A percentile compares a stretch with the other conserved stretches of the same genome.
phyloP scores from a whole-genome alignment of 345 rosid genomes.

The Eucalyptus lansdowneana region DNA sequence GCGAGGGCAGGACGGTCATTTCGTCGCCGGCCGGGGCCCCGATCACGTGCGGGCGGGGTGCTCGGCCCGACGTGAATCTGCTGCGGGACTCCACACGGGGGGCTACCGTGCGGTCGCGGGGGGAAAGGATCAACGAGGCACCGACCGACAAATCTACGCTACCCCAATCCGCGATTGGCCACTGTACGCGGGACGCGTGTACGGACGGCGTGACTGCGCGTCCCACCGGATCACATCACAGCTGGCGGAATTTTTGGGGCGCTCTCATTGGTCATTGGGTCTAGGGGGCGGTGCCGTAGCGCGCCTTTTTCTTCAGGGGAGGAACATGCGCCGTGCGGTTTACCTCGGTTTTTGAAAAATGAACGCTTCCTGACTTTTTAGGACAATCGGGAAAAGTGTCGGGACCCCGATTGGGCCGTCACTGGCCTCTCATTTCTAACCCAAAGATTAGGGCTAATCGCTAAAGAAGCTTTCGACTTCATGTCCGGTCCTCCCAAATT shows the following conservation, averaged over 20 bases:
- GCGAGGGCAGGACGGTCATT: not conserved
- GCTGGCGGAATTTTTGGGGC: not conserved
- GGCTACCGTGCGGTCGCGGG: not conserved
- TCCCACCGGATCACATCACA: not conserved
- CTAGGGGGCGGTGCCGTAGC: not conserved
- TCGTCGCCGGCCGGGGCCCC: not conserved
- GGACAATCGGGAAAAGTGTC: not conserved
- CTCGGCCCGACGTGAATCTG: accelerated
- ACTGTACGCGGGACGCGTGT: not conserved
- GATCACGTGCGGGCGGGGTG: not conserved
- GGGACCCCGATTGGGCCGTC: not conserved
- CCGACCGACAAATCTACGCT: not conserved
- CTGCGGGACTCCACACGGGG: not conserved
- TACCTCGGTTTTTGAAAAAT: not conserved
- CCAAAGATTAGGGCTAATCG: not conserved
- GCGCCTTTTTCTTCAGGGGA: not conserved
- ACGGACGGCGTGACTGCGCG: not conserved
- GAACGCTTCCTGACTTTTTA: not conserved
- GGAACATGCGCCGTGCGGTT: not conserved
- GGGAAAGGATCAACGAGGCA: too few relatives aligned
- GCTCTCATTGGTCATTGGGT: not conserved
- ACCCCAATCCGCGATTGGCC: not conserved
- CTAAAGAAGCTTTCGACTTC: not conserved
- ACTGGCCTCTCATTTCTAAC: not conserved
- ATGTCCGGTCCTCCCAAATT: not conserved